Conservation (phyloP, 345 rosid genomes). For the Camelina neglecta region DNA sequence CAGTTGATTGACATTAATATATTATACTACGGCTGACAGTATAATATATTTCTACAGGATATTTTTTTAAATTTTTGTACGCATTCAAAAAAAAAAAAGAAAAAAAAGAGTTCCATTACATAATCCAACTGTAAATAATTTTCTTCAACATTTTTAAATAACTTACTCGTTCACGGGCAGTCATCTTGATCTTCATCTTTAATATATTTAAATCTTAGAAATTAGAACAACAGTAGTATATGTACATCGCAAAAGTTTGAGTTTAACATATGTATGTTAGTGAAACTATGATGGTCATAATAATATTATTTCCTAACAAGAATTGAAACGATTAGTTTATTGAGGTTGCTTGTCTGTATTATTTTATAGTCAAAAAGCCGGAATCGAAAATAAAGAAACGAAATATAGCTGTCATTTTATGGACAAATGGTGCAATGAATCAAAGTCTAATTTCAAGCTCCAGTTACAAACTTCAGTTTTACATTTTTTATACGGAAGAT, state of each 20-base stretch:
- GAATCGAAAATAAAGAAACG: not conserved
- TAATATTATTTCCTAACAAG: not conserved
- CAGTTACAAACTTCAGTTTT: constrained; percentile 12
- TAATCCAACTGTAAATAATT: not conserved
- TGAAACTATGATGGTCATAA: constrained; percentile 16
- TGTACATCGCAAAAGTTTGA: not conserved
- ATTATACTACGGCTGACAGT: not conserved
- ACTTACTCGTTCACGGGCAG: not conserved
- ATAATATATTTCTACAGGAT: not conserved
- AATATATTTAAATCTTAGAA: not conserved
- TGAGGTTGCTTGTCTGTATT: constrained; percentile 18
- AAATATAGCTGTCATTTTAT: constrained; percentile 29
- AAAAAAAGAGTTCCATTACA: not conserved
- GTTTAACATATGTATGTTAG: constrained; percentile 16
- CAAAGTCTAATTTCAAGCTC: constrained; percentile 7
- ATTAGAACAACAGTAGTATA: not conserved
- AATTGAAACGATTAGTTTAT: not conserved
- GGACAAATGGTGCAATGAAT: constrained; percentile 35
- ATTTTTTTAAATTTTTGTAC: not conserved
- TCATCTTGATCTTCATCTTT: not conserved
- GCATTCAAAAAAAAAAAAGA: not conserved
- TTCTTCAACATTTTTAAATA: not conserved
- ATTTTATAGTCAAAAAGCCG: not conserved
- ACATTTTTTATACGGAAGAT: constrained; percentile 2
- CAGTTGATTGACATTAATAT: not conserved